phyloP scores from a whole-genome alignment of 371 early-diverging fungal species.

The Syncephalis fuscata region DNA sequence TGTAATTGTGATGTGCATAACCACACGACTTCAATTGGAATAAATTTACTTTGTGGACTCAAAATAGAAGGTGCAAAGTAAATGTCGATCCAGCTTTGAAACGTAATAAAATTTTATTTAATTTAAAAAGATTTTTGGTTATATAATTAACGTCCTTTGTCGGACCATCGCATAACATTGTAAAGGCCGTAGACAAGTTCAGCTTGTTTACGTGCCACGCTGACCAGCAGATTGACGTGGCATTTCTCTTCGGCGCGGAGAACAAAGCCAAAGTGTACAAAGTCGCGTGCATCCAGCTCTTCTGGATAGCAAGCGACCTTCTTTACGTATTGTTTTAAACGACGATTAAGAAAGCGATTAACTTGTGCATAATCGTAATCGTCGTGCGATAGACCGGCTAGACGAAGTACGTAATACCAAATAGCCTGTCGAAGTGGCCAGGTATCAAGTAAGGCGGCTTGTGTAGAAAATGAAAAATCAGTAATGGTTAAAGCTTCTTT shows the following conservation, averaged over 20 bases:
- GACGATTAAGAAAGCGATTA: constrained; percentile 22
- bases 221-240: constrained; percentile 38
- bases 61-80: too few species aligned
- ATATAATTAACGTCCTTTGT: constrained; percentile 3
- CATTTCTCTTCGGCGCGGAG: constrained; percentile 49
- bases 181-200: constrained; percentile 33
- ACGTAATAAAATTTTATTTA: too few species aligned
- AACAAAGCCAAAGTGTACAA: constrained; percentile 33
- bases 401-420: constrained; percentile 37
- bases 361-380: constrained; percentile 38
- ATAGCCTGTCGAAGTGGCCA: constrained; percentile 40
- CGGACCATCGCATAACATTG: constrained; percentile 13
- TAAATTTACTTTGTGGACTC: too few species aligned
- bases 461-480: constrained; percentile 14
- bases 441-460: constrained; percentile 33
- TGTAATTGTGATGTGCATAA: too few species aligned
- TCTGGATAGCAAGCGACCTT: constrained; percentile 24
- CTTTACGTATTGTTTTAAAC: constrained; percentile 26
- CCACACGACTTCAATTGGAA: too few species aligned
- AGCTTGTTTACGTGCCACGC: constrained; percentile 40
- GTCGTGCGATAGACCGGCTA: constrained; percentile 38
- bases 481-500: constrained; percentile 37
- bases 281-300: constrained; percentile 24
- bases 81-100: too few species aligned
- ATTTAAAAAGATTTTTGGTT: too few species aligned